These are phyloP conservation scores for Orbilia javanica DNA, from an alignment of 2,329 filamentous ascomycete genomes.

Conservation along the genomic window DNA sequence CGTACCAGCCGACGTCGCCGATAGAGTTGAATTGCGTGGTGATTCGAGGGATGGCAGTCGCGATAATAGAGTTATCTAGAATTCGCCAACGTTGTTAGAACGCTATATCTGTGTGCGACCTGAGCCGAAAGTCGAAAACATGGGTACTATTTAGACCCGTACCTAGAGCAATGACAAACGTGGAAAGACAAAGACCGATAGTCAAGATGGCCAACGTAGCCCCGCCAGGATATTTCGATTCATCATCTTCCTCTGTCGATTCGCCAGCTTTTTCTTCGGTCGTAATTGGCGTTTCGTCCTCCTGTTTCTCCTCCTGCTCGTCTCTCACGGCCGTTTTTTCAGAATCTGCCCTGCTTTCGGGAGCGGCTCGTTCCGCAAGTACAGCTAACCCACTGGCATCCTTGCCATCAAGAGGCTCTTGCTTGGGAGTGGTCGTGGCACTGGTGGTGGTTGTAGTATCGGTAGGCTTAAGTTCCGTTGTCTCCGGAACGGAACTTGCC, in stretches of 20 bases:
- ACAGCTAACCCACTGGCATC: constrained; percentile 18
- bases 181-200: constrained; percentile 48
- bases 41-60: constrained; percentile 57
- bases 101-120: neutral
- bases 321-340: constrained; percentile 37
- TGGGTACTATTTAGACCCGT: neutral
- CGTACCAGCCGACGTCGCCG: constrained; percentile 66
- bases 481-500: constrained; percentile 57
- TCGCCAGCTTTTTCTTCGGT: constrained; percentile 33
- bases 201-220: constrained; percentile 41
- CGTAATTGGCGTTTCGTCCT: constrained; percentile 10
- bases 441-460: constrained; percentile 25
- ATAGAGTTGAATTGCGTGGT: constrained; percentile 64
- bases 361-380: constrained; percentile 32
- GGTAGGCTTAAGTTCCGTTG: constrained; percentile 43
- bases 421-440: constrained; percentile 37
- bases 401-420: constrained; percentile 38
- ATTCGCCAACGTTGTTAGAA: neutral
- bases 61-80: constrained; percentile 55
- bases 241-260: constrained; percentile 37
- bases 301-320: constrained; percentile 23
- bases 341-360: constrained; percentile 45
- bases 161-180: constrained; percentile 55
- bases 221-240: constrained; percentile 55
- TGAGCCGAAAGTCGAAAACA: neutral